Conservation (phyloP, 768 basidiomycete species). For the Aureoboletus auriporus region DNA sequence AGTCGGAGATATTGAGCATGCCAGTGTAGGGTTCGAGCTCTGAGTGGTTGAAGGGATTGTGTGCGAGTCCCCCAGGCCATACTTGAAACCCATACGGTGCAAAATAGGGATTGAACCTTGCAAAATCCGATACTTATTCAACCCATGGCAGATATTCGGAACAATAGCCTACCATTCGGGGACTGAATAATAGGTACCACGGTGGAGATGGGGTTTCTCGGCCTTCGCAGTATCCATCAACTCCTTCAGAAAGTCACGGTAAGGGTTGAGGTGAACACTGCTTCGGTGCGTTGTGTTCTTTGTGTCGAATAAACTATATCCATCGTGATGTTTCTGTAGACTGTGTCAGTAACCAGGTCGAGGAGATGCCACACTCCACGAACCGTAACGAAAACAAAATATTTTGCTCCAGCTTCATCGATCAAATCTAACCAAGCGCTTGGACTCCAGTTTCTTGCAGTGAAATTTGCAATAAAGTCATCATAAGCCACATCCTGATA, state of each 20-base stretch:
- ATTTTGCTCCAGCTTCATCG: conserved; percentile 54
- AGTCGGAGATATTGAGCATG: conserved; percentile 45
- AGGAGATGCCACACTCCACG: conserved; percentile 9
- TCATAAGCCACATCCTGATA: conserved; percentile 47
- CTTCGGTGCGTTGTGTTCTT: conserved; percentile 48
- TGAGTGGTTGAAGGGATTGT: conserved; percentile 44
- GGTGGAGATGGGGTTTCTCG: conserved; percentile 47
- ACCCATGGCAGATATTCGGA: background rate
- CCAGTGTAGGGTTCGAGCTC: conserved; percentile 55
- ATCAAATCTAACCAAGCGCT: conserved; percentile 53
- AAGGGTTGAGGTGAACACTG: conserved; percentile 45
- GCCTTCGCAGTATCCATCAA: conserved; percentile 45
- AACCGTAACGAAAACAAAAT: conserved; percentile 55
- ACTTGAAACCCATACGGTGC: conserved; percentile 43
- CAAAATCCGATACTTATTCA: background rate
- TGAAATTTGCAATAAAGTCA: conserved; percentile 55
- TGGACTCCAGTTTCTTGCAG: conserved; percentile 49
- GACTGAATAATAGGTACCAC: conserved; percentile 57
- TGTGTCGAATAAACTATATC: conserved; percentile 55
- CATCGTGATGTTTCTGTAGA: conserved; percentile 58
- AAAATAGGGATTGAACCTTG: conserved; percentile 53
- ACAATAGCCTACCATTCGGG: conserved; percentile 43
- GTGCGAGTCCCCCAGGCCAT: conserved; percentile 56
- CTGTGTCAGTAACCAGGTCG: background rate
- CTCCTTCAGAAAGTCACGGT: conserved; percentile 49